Evolutionary conservation across 2,329 filamentous ascomycete species (phyloP), one percentile per base, ranked within the genome.

Genomic region (Epichloe sylvatica): DNA sequence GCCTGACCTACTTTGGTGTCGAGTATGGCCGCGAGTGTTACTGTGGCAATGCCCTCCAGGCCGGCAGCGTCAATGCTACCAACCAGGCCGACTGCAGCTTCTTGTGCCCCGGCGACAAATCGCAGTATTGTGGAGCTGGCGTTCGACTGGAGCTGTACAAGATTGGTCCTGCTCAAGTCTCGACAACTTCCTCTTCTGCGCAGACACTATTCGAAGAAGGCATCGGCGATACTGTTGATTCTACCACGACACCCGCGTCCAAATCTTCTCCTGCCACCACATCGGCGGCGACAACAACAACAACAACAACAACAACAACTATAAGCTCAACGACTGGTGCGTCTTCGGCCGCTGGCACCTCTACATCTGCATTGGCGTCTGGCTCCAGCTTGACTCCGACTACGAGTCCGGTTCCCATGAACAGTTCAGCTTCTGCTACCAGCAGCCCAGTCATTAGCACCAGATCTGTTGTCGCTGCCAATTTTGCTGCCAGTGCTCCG

Each of bases 11-110:
- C 25, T 65, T 62, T 2, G 67, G 67, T 9, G 59, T 68, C 4
- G 64, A 69, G 45, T 68, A 68, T 34, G 64, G 64, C 2, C 59
- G 57, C 1, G 66, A 69, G 35, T 69, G 67, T 19, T 69, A 63
- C 57, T 69, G 66, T 37, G 64, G 64, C 8, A 58, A 65, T 45
- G 47, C 43, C 0, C 52, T 69, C 8, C 58, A 60, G 19, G 54
- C 56, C 4, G 65, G 64, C 1, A 59, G 55, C 51, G 35, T 51
- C 9, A 52, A 51, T 12, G 47, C 56, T 2, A 59, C 56, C 46
- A 64, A 68, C 40, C 56, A 64, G 6, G 59, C 59, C 0, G 55
- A 60, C 51, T 69, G 67, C 47, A 63, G 57, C 34, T 59, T 64
- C 35, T 47, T 54, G 6, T 69, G 67, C 47, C 64, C 67, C 11